Conservation (phyloP, 2,329 filamentous ascomycete genomes). For the Penicillium sp. region DNA sequence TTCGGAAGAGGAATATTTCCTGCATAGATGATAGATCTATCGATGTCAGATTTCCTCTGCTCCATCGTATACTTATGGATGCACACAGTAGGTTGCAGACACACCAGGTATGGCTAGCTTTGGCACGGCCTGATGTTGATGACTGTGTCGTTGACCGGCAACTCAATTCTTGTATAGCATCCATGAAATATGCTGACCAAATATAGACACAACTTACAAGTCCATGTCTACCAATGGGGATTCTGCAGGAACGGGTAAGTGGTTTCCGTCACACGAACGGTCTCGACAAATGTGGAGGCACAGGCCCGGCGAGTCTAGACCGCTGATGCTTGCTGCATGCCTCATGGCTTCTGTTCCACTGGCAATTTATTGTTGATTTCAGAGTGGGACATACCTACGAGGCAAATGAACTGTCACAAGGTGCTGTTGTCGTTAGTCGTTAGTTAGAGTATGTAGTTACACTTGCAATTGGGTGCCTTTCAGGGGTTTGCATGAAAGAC, state of each 20-base stretch:
- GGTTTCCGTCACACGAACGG: neutral
- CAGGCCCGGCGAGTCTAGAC: neutral
- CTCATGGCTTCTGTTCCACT: neutral
- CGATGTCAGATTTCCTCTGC: neutral
- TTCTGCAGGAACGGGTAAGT: neutral
- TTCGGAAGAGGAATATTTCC: neutral
- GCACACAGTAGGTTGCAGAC: too few species aligned
- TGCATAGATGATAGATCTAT: neutral
- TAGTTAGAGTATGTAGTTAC: too few species aligned
- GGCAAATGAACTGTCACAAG: neutral
- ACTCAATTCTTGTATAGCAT: too few species aligned
- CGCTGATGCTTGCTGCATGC: neutral
- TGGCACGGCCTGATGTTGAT: too few species aligned
- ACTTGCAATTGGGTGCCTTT: too few species aligned
- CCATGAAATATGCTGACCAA: neutral
- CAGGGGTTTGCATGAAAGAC: too few species aligned
- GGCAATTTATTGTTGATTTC: neutral
- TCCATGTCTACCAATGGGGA: neutral
- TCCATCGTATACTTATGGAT: too few species aligned
- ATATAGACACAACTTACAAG: neutral
- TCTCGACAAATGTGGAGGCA: conserved; percentile 1
- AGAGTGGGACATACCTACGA: neutral
- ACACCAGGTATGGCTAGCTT: neutral
- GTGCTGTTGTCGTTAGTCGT: too few species aligned
- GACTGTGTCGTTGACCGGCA: too few species aligned